Percentiles rank a stretch among this genome's conserved stretches.
Conservation (phyloP, 352 stramenopile species). For the Chrysophaeum taylorii region DNA sequence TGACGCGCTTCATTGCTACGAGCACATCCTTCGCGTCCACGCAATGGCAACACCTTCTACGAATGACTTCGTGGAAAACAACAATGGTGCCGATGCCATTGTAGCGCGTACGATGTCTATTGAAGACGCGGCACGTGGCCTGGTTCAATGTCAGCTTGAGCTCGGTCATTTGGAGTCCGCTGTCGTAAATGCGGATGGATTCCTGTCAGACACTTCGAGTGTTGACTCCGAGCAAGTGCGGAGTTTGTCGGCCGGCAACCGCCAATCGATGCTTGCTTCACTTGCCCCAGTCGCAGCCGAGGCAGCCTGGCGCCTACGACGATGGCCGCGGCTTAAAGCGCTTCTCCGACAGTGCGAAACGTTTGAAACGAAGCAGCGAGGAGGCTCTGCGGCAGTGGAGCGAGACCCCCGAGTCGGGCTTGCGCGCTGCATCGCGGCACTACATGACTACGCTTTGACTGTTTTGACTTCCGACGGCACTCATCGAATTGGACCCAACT, state of each 20-base stretch:
- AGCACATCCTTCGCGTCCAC: conserved; percentile 45
- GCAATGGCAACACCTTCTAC: conserved; percentile 22
- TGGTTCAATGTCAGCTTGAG: conserved; percentile 37
- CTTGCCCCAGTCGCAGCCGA: conserved; percentile 37
- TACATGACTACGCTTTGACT: background rate
- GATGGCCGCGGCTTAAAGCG: conserved; percentile 39
- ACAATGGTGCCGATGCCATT: background rate
- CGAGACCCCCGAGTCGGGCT: background rate
- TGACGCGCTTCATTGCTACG: conserved; percentile 48
- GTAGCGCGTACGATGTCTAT: background rate
- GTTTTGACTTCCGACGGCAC: background rate
- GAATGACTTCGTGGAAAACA: conserved; percentile 38
- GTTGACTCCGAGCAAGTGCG: background rate
- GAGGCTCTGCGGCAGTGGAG: conserved; percentile 34
- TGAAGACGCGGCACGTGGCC: too few relatives aligned
- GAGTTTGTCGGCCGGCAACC: background rate
- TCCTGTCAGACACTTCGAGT: background rate
- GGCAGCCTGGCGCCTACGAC: conserved; percentile 52
- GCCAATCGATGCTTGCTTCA: too few relatives aligned
- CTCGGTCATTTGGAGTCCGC: conserved; percentile 55
- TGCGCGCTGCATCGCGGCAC: background rate
- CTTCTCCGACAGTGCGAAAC: too few relatives aligned
- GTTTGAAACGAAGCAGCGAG: too few relatives aligned
- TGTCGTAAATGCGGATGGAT: conserved; percentile 45
- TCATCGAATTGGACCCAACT: background rate